Evolutionary conservation across 2,329 filamentous ascomycete genomes (phyloP).

Genomic region (Penicillium decumbens): DNA sequence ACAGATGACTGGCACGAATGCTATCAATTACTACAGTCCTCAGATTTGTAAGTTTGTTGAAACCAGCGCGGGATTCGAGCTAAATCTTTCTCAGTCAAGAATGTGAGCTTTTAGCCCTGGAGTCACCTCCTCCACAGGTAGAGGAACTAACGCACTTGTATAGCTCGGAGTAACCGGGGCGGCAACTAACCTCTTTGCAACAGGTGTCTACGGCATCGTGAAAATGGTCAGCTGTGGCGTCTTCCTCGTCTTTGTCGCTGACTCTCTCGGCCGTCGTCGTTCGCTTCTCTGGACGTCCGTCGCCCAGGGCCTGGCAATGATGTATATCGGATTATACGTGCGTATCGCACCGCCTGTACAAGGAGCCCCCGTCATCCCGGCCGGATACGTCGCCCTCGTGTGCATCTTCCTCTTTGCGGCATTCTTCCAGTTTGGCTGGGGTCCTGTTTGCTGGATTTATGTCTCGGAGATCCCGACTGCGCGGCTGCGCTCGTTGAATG

Average conservation of each 20-base stretch:
- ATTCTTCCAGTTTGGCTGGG: constrained; percentile 68
- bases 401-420: constrained; percentile 69
- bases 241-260: constrained; percentile 64
- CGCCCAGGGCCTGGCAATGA: constrained; percentile 60
- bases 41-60: constrained; percentile 54
- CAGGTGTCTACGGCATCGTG: constrained; percentile 68
- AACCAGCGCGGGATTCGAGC: background rate
- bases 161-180: constrained; percentile 58
- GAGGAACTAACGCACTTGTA: background rate
- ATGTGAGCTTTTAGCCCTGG: constrained; percentile 11
- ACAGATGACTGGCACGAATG: constrained; percentile 53
- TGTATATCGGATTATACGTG: constrained; percentile 68
- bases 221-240: constrained; percentile 61
- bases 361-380: constrained; percentile 54
- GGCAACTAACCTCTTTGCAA: constrained; percentile 62
- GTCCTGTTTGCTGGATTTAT: constrained; percentile 68
- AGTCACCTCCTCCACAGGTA: background rate
- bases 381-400: constrained; percentile 65
- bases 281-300: constrained; percentile 61
- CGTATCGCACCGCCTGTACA: constrained; percentile 44
- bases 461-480: constrained; percentile 66
- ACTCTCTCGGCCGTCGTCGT: constrained; percentile 63
- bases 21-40: constrained; percentile 65
- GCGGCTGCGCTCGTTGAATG: constrained; percentile 61
- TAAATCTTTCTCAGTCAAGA: constrained; percentile 17